A percentile compares a stretch with the other conserved stretches of the same genome.
These are phyloP conservation scores for Geranomyces michiganensis DNA, from an alignment of 192 early-diverging fungal genomes.

Conservation along the genomic window DNA sequence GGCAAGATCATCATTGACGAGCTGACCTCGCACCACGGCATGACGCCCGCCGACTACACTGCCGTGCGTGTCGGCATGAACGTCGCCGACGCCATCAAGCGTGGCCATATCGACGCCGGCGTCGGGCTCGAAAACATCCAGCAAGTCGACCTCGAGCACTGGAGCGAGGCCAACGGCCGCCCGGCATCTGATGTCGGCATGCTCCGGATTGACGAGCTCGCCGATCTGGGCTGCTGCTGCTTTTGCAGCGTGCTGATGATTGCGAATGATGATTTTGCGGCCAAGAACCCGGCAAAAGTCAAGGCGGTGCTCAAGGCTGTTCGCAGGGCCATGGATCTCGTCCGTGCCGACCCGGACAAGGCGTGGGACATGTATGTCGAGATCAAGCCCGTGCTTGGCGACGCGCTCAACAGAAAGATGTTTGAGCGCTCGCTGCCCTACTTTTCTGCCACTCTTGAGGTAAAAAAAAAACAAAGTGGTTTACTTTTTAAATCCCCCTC, in stretches of 20 bases:
- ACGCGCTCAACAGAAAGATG: slow-evolving; percentile 59
- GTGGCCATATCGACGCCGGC: slow-evolving; percentile 63
- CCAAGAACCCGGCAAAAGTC: slow-evolving; percentile 60
- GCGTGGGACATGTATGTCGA: slow-evolving; percentile 59
- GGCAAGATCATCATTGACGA: slow-evolving; percentile 48
- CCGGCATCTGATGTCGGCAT: slow-evolving; percentile 56
- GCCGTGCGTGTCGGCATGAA: slow-evolving; percentile 73
- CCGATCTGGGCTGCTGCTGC: slow-evolving; percentile 63
- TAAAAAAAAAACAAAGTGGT: no score
- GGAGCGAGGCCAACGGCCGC: slow-evolving; percentile 54
- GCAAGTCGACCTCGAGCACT: slow-evolving; percentile 62
- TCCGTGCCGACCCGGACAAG: slow-evolving; percentile 54
- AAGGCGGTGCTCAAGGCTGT: slow-evolving; percentile 57
- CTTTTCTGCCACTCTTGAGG: slow-evolving; percentile 51
- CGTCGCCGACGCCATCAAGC: slow-evolving; percentile 61
- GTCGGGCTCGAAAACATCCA: slow-evolving; percentile 71
- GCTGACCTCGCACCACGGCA: slow-evolving; percentile 41
- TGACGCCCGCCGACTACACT: slow-evolving; percentile 44
- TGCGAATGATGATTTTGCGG: slow-evolving; percentile 61
- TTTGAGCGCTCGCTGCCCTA: slow-evolving; percentile 64
- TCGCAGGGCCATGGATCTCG: slow-evolving; percentile 52
- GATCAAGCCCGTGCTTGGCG: slow-evolving; percentile 62
- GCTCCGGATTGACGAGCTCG: slow-evolving; percentile 69
- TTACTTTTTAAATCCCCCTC: no score
- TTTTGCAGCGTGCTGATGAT: slow-evolving; percentile 63